A percentile compares a stretch with the other conserved stretches of the same genome.
These are phyloP conservation scores for Diaporthe sp. DNA, from an alignment of 2,329 filamentous ascomycete genomes.

Conservation along the genomic window DNA sequence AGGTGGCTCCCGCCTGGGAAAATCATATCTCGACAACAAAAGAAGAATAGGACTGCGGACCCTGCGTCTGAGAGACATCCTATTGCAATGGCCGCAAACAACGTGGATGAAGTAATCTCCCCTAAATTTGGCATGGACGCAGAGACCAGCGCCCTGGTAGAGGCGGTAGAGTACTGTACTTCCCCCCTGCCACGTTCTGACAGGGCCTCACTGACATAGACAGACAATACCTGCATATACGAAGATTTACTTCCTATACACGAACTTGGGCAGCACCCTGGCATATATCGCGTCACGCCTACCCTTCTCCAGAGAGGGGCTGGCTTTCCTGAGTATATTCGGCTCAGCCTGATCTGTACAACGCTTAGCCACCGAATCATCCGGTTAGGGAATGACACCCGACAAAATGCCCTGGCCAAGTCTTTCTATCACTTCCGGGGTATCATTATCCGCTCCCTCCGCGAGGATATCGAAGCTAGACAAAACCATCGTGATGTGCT, in stretches of 20 bases:
- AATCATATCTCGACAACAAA: neutral
- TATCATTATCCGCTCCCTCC: neutral
- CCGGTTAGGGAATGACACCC: neutral
- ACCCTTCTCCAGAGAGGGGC: neutral
- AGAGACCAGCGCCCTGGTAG: neutral
- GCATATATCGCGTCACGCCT: neutral
- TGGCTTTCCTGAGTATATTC: neutral
- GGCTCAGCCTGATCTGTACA: conserved; percentile 3
- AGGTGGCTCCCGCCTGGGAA: conserved; percentile 2
- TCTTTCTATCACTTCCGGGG: conserved; percentile 6
- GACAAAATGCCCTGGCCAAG: neutral
- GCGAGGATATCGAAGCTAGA: neutral
- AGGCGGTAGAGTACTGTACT: conserved; percentile 16
- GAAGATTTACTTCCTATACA: neutral
- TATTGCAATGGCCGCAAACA: too few relatives aligned
- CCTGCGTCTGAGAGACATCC: neutral
- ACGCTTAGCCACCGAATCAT: conserved; percentile 13
- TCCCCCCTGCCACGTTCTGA: too few relatives aligned
- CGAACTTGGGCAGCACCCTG: conserved; percentile 6
- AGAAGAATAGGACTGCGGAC: neutral
- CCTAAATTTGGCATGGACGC: neutral
- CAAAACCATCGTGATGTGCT: neutral
- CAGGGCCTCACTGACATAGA: neutral
- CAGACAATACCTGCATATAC: conserved; percentile 3
- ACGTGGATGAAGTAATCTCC: too few relatives aligned